These are phyloP conservation scores for Fomitopsis serialis DNA, from an alignment of 768 basidiomycete species.

Conservation along the genomic window DNA sequence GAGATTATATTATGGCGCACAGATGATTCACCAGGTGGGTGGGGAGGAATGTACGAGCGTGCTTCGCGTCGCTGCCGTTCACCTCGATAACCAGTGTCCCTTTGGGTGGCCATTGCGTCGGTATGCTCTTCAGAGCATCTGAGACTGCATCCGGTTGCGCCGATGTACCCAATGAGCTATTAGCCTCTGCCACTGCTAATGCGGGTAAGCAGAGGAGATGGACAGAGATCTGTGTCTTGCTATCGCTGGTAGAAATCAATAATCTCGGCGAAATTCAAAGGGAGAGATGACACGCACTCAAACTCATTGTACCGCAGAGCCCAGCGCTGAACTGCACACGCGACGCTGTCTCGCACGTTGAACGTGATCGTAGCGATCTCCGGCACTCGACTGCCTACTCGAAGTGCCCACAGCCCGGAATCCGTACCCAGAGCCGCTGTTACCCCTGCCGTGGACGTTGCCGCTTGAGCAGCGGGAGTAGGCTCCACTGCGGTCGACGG, in stretches of 20 bases:
- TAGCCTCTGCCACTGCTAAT: constrained; percentile 3
- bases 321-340: constrained; percentile 1
- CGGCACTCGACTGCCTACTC: constrained; percentile 4
- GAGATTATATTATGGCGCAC: background rate
- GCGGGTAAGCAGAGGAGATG: constrained; percentile 14
- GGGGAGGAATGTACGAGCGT: constrained; percentile 9
- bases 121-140: constrained; percentile 4
- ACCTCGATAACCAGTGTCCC: constrained; percentile 12
- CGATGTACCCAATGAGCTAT: background rate
- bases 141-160: constrained; percentile 5
- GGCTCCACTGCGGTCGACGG: background rate
- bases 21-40: background rate
- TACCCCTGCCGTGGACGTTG: background rate
- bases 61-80: background rate
- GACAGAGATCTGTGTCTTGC: background rate
- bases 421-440: background rate
- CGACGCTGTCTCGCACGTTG: constrained; percentile 7
- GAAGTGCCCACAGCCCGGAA: constrained; percentile 10
- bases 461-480: background rate
- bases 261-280: background rate
- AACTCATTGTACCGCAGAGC: background rate
- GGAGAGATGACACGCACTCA: background rate
- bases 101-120: constrained; percentile 11
- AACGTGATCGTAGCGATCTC: constrained; percentile 7
- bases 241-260: background rate